phyloP scores from a whole-genome alignment of 1,284 basidiomycete genomes.

The Papiliotrema terrestris region DNA sequence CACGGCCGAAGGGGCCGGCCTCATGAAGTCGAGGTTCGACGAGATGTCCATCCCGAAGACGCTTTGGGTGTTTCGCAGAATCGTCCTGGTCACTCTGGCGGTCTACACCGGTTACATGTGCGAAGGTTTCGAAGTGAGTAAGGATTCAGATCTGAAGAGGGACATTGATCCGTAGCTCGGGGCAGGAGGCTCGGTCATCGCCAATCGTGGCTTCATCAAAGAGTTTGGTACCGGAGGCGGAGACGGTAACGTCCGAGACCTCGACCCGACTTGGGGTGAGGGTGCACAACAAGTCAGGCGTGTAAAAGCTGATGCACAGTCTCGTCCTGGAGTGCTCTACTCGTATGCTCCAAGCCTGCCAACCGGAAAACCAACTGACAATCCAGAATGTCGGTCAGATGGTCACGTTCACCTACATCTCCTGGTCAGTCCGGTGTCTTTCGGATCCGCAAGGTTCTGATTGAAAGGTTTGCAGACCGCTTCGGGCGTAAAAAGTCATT shows the following conservation, averaged over 20 bases:
- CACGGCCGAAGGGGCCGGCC: conserved; percentile 1
- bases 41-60: conserved; percentile 15
- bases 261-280: conserved; percentile 19
- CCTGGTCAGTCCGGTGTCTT: conserved; percentile 4
- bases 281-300: neutral
- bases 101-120: conserved; percentile 21
- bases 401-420: conserved; percentile 16
- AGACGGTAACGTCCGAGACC: conserved; percentile 4
- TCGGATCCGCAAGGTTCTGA: neutral
- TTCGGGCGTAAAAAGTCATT: conserved; percentile 20
- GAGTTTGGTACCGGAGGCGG: conserved; percentile 13
- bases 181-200: conserved; percentile 18
- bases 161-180: conserved; percentile 4
- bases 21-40: conserved; percentile 18
- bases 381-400: conserved; percentile 20
- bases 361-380: neutral
- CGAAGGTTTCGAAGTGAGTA: conserved; percentile 18
- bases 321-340: conserved; percentile 18
- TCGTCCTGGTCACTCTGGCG: conserved; percentile 9
- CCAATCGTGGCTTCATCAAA: conserved; percentile 19
- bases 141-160: neutral
- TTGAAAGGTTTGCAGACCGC: conserved; percentile 11
- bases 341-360: conserved; percentile 1
- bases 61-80: conserved; percentile 19
- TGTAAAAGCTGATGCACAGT: conserved; percentile 6